Evolutionary conservation across 768 basidiomycete genomes (phyloP).

Genomic region (Lactarius trivialis): DNA sequence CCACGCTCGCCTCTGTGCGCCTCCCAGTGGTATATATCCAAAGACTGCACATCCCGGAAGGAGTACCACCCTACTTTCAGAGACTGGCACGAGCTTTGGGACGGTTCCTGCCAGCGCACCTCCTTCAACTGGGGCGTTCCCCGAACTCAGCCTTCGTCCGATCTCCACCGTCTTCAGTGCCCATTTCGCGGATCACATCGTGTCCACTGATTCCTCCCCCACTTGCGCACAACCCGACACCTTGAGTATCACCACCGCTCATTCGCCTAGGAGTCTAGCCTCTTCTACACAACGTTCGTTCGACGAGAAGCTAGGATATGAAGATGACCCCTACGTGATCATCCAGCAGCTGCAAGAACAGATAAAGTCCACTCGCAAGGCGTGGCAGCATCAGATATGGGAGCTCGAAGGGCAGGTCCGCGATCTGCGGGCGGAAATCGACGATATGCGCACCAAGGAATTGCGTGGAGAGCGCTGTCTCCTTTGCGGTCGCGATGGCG

Average conservation of each 20-base stretch:
- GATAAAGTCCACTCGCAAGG: constrained; percentile 47
- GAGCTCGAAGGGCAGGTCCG: constrained; percentile 70
- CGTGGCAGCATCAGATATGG: constrained; percentile 69
- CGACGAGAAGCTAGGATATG: constrained; percentile 31
- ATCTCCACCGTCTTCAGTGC: constrained; percentile 71
- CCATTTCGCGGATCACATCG: constrained; percentile 48
- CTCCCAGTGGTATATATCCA: not conserved
- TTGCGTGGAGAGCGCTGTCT: constrained; percentile 44
- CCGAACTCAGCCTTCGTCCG: constrained; percentile 63
- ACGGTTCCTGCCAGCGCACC: constrained; percentile 49
- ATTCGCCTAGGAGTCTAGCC: constrained; percentile 32
- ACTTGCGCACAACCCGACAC: constrained; percentile 42
- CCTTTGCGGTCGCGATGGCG: constrained; percentile 50
- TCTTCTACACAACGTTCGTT: constrained; percentile 26
- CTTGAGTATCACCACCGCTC: constrained; percentile 42
- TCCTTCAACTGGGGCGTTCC: constrained; percentile 54
- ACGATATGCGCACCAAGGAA: constrained; percentile 42
- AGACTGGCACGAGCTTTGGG: constrained; percentile 25
- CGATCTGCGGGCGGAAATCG: constrained; percentile 64
- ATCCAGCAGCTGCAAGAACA: constrained; percentile 57
- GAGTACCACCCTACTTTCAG: constrained; percentile 1
- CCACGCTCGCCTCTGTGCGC: not conserved
- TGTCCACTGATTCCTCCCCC: constrained; percentile 27
- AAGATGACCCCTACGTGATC: constrained; percentile 40
- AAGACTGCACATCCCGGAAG: not conserved